phyloP scores from a whole-genome alignment of 164 flowering plant genomes.

The Nelumbo lutea region DNA sequence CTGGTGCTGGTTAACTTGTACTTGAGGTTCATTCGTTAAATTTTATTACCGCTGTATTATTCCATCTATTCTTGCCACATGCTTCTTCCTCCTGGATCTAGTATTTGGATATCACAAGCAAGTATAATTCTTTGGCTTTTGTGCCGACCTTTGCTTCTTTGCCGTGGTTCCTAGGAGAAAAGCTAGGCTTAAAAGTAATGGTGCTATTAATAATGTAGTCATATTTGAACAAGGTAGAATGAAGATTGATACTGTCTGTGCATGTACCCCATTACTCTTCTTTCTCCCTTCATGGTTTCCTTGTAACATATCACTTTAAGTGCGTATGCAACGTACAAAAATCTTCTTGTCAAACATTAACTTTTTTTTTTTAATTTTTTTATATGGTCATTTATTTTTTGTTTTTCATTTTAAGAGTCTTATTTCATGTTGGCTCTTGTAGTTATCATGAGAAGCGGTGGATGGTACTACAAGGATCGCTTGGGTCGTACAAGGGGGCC shows the following conservation, averaged over 20 bases:
- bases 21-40: background rate
- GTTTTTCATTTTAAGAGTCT: background rate
- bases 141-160: background rate
- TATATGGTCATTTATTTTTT: background rate
- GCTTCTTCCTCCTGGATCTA: background rate
- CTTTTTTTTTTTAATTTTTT: background rate
- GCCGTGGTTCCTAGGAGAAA: background rate
- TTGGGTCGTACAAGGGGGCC: slow-evolving; percentile 94
- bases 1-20: background rate
- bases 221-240: background rate
- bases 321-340: background rate
- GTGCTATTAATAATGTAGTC: background rate
- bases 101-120: background rate
- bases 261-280: background rate
- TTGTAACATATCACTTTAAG: background rate
- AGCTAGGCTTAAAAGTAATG: background rate
- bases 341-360: background rate
- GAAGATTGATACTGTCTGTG: background rate
- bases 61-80: background rate
- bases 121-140: background rate
- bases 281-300: background rate
- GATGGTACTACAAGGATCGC: slow-evolving; percentile 85
- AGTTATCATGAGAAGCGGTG: slow-evolving; percentile 90
- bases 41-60: background rate
- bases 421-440: slow-evolving; percentile 2